Percentiles rank a stretch among this genome's conserved stretches.
These are phyloP conservation scores for Cercis canadensis DNA, from an alignment of 306 rosid species.

Conservation along the genomic window DNA sequence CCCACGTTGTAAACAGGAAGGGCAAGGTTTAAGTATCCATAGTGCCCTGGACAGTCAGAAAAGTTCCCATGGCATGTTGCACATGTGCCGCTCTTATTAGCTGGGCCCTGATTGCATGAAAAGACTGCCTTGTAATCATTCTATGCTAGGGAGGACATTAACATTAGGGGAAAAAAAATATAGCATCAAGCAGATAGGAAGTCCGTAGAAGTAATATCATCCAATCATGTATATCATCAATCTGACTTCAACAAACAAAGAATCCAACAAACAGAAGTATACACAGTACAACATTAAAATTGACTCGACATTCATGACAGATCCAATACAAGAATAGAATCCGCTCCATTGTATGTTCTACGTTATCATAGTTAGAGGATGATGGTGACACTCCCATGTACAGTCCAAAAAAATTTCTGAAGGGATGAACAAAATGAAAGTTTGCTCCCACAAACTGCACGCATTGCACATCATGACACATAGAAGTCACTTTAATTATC, in stretches of 20 bases:
- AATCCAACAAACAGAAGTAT: neutral
- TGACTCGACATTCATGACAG: neutral
- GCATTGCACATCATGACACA: neutral
- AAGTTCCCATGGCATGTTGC: slow-evolving; percentile 74
- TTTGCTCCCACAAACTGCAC: neutral
- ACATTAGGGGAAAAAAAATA: slow-evolving; percentile 19
- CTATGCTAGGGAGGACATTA: neutral
- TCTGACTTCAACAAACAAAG: neutral
- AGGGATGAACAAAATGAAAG: no score
- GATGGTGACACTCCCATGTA: neutral
- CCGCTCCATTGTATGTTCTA: neutral
- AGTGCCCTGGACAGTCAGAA: slow-evolving; percentile 83
- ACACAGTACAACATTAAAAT: neutral
- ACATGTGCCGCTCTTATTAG: slow-evolving; percentile 63
- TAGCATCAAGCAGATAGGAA: slow-evolving; percentile 14
- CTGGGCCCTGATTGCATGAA: slow-evolving; percentile 69
- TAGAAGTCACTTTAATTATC: neutral
- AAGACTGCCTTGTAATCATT: slow-evolving; percentile 24
- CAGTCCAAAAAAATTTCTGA: neutral
- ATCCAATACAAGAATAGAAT: neutral
- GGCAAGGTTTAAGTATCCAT: slow-evolving; percentile 69
- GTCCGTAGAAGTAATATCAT: neutral
- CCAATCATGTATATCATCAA: neutral
- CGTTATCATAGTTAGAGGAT: neutral
- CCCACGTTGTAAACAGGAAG: slow-evolving; percentile 85